Percentiles rank a stretch among this genome's conserved stretches.
These are phyloP conservation scores for Physocladia obscura DNA, from an alignment of 192 early-diverging fungal genomes.

Conservation along the genomic window DNA sequence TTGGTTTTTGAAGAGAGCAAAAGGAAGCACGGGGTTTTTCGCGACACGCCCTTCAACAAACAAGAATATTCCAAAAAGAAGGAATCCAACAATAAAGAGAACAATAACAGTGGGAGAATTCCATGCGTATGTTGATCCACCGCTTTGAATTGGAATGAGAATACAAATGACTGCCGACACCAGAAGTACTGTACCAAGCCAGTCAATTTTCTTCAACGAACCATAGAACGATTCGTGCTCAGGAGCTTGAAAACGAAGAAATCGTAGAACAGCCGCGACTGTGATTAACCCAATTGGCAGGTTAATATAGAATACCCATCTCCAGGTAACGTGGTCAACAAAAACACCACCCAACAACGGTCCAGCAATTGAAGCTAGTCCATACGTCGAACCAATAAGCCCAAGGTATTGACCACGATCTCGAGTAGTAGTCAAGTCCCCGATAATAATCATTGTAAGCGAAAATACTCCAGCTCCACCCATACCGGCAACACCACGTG, in stretches of 20 bases:
- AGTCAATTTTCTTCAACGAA: conserved; percentile 17
- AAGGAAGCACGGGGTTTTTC: conserved; percentile 68
- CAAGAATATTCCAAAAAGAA: conserved; percentile 37
- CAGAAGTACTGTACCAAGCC: conserved; percentile 22
- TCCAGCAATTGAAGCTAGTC: conserved; percentile 70
- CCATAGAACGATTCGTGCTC: not conserved
- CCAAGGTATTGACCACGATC: conserved; percentile 69
- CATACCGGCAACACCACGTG: conserved; percentile 69
- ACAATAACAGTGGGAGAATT: conserved; percentile 54
- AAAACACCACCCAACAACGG: too few relatives aligned
- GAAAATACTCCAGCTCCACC: conserved; percentile 77
- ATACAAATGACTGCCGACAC: conserved; percentile 13
- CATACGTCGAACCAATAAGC: conserved; percentile 73
- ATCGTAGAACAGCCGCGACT: conserved; percentile 51
- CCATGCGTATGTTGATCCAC: conserved; percentile 65
- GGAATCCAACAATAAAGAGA: conserved; percentile 64
- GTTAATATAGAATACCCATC: conserved; percentile 63
- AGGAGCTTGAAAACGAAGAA: conserved; percentile 30
- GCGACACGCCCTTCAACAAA: conserved; percentile 62
- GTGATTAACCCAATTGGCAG: conserved; percentile 74
- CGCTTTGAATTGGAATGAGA: conserved; percentile 54
- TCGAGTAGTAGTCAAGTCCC: conserved; percentile 67
- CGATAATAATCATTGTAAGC: conserved; percentile 77
- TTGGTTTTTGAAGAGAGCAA: conserved; percentile 54
- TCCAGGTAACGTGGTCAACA: conserved; percentile 59